phyloP scores from a whole-genome alignment of 2,329 filamentous ascomycete genomes.

The Arthrobotrys musiformis region DNA sequence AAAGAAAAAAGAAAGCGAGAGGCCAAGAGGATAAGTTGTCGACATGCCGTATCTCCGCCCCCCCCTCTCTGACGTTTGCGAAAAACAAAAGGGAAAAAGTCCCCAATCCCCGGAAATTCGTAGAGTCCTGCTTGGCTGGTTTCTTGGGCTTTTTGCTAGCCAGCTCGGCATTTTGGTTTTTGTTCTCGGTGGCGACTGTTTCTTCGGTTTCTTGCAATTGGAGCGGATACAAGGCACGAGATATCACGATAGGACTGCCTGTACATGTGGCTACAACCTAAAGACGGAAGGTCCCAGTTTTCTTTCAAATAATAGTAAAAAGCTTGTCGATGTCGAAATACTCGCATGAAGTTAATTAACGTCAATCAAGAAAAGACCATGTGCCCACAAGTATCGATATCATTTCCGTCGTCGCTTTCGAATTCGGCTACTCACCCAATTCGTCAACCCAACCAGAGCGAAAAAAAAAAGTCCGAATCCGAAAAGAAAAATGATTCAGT shows the following conservation, averaged over 20 bases:
- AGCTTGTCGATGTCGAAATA: constrained; percentile 16
- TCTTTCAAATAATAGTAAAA: not conserved
- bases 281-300: not conserved
- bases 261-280: not conserved
- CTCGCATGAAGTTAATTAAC: not conserved
- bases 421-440: too few species aligned
- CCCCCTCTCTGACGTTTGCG: constrained; percentile 14
- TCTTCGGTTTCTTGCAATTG: not conserved
- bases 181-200: constrained; percentile 6
- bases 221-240: too few species aligned
- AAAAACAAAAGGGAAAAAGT: too few species aligned
- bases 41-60: not conserved
- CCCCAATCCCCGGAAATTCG: constrained; percentile 1
- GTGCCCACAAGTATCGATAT: too few species aligned
- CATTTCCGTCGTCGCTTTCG: too few species aligned
- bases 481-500: too few species aligned
- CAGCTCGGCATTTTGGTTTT: constrained; percentile 5
- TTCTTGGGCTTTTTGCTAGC: too few species aligned
- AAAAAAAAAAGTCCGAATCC: too few species aligned
- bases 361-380: too few species aligned
- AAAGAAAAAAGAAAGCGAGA: not conserved
- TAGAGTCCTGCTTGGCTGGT: constrained; percentile 16
- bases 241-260: constrained; percentile 3
- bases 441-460: too few species aligned
- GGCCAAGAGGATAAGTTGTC: constrained; percentile 4